Conservation (phyloP, 495 filamentous ascomycete genomes). For the Penicillium samsonianum region DNA sequence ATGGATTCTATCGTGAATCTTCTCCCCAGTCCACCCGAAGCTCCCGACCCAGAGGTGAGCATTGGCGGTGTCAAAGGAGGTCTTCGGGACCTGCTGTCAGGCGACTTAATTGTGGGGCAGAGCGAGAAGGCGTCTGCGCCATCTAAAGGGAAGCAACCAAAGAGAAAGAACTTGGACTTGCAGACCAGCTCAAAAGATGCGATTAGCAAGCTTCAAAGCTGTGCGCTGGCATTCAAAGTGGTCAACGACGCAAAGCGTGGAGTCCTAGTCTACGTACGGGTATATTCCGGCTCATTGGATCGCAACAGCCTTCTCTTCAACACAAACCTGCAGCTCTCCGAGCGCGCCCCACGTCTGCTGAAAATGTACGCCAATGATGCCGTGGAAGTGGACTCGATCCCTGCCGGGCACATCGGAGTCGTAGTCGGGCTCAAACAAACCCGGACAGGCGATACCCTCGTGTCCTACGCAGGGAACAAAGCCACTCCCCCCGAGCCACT, state of each 20-base stretch:
- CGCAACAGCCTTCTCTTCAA: slow-evolving; percentile 80
- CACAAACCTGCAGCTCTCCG: slow-evolving; percentile 78
- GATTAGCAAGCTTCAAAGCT: slow-evolving; percentile 66
- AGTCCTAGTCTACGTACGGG: slow-evolving; percentile 86
- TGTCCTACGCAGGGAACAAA: slow-evolving; percentile 68
- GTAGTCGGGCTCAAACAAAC: slow-evolving; percentile 87
- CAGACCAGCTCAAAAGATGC: slow-evolving; percentile 52
- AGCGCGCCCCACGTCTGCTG: slow-evolving; percentile 77
- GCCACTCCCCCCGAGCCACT: slow-evolving; percentile 65
- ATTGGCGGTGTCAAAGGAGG: slow-evolving; percentile 55
- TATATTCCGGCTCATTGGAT: slow-evolving; percentile 81
- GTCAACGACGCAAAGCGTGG: slow-evolving; percentile 85
- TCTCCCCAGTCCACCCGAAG: slow-evolving; percentile 78
- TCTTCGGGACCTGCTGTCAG: slow-evolving; percentile 54
- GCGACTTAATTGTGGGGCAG: slow-evolving; percentile 48
- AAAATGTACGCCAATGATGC: slow-evolving; percentile 92
- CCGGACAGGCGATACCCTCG: slow-evolving; percentile 88
- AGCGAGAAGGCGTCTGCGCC: slow-evolving; percentile 37
- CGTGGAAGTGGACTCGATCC: slow-evolving; percentile 76
- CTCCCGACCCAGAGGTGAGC: slow-evolving; percentile 75
- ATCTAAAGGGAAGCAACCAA: slow-evolving; percentile 40
- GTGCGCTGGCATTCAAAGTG: slow-evolving; percentile 95
- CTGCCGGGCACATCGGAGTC: slow-evolving; percentile 92
- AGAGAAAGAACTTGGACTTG: slow-evolving; percentile 37
- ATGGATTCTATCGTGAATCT: slow-evolving; percentile 86